Percentiles rank a stretch among this genome's conserved stretches.
These are phyloP conservation scores for Noccaea caerulescens DNA, from an alignment of 345 rosid species.

Conservation along the genomic window DNA sequence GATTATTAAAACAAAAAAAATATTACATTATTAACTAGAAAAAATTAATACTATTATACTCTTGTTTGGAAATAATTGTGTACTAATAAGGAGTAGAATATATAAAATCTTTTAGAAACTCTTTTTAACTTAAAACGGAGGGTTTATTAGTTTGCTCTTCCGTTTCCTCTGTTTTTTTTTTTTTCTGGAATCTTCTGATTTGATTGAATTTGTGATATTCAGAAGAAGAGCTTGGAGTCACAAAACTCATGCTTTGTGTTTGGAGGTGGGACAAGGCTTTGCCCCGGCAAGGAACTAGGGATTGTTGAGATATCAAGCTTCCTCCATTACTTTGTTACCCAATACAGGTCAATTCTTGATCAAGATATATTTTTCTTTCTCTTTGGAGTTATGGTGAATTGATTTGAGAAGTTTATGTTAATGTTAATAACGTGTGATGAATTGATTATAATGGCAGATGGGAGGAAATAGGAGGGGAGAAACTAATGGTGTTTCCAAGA, in stretches of 20 bases:
- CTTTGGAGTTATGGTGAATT: background rate
- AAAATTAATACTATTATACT: no score
- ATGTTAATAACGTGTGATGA: background rate
- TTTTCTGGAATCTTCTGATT: background rate
- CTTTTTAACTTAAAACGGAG: background rate
- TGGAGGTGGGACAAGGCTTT: slow-evolving; percentile 89
- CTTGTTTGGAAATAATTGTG: no score
- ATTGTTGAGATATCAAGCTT: slow-evolving; percentile 87
- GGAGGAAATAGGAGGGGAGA: slow-evolving; percentile 83
- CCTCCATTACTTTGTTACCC: slow-evolving; percentile 87
- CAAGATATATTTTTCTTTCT: background rate
- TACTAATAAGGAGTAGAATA: no score
- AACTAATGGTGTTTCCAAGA: slow-evolving; percentile 80
- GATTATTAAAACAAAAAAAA: no score
- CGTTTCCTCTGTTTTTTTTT: background rate
- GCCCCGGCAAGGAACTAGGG: slow-evolving; percentile 96
- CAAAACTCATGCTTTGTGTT: slow-evolving; percentile 66
- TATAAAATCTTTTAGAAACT: background rate
- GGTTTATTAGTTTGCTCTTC: background rate
- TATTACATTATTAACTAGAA: no score
- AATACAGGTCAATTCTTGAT: slow-evolving; percentile 61
- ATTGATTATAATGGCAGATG: slow-evolving; percentile 57
- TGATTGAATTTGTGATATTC: background rate
- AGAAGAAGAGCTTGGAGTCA: slow-evolving; percentile 55
- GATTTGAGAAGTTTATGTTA: background rate